Base-by-base conservation (phyloP, 148 eudicot species). In the Cornus suecica region DNA sequence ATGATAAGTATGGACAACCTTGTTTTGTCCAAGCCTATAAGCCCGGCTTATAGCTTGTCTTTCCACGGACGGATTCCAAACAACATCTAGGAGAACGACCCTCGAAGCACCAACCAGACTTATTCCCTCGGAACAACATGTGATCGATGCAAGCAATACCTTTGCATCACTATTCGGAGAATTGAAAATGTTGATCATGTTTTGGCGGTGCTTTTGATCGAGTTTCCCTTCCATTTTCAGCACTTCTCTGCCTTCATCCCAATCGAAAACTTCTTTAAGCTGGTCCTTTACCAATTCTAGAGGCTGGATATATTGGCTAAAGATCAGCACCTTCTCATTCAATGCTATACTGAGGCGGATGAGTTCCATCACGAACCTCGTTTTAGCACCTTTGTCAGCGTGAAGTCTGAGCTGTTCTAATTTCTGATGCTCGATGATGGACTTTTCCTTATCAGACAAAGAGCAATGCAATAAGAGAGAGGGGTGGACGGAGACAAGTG, bases 21-120 rank as follows among this genome's bases (percentile, higher is more conserved):
- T 88, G 54, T 28, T 48, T 61, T 91, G 97, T 0, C 92, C 93
- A 8, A 86, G 62, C 72, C 97, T 77, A 58, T 89, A 89, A 20
- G 93, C 93, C 51, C 97, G 76, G 64, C 93, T 77, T 24, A 91
- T 85, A 25, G 97, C 97, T 71, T 91, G 97, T 68, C 84, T 85
- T 65, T 86, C 91, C 0, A 91, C 90, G 0, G 93, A 82, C 0
- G 97, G 97, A 69, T 91, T 91, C 93, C 90, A 91, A 15, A 79
- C 80, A 9, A 84, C 86, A 51, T 91, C 97, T 0, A 91, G 88
- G 56, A 91, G 65, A 23, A 91, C 87, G 8, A 91, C 89, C 54
- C 97, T 86, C 2, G 97, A 91, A 18, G 97, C 93, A 62, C 97
- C 97, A 9, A 86, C 83, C 2, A 91, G 51, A 60, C 80, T 84